Evolutionary conservation across 2,329 filamentous ascomycete genomes (phyloP).

Genomic region (Orbilia javanica): DNA sequence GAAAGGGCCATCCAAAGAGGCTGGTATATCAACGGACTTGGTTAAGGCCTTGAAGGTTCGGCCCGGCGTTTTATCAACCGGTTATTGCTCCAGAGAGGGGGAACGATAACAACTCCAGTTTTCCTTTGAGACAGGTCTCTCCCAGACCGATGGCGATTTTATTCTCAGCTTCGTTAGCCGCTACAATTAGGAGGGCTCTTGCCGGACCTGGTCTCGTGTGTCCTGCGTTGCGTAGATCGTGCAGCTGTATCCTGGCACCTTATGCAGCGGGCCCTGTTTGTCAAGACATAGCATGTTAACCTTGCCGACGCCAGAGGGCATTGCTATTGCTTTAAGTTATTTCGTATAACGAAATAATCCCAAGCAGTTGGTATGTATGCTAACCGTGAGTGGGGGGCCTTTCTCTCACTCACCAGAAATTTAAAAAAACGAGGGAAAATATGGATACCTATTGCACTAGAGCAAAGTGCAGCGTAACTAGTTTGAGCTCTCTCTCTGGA

Average conservation of each 20-base stretch:
- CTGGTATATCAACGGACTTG: conserved; percentile 34
- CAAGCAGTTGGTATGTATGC: conserved; percentile 27
- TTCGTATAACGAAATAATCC: conserved; percentile 36
- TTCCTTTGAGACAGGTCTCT: conserved; percentile 45
- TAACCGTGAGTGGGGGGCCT: conserved; percentile 43
- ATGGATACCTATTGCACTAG: conserved; percentile 5
- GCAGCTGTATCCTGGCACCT: conserved; percentile 56
- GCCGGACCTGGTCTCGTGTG: conserved; percentile 54
- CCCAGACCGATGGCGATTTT: conserved; percentile 44
- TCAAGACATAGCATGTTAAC: conserved; percentile 37
- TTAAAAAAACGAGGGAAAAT: conserved; percentile 13
- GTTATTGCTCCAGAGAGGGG: conserved; percentile 26
- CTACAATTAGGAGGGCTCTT: conserved; percentile 47
- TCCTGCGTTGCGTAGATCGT: conserved; percentile 55
- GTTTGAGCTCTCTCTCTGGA: conserved; percentile 31
- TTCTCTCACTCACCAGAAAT: conserved; percentile 39
- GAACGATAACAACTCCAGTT: conserved; percentile 28
- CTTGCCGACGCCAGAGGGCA: conserved; percentile 47
- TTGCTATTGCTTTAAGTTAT: conserved; percentile 46
- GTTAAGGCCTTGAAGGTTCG: conserved; percentile 47
- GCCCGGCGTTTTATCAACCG: conserved; percentile 52
- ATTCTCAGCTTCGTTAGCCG: conserved; percentile 56
- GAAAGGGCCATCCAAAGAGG: conserved; percentile 26
- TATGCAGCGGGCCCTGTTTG: conserved; percentile 45
- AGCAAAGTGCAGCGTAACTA: conserved; percentile 9